Evolutionary conservation across 1,139 yeast genomes (phyloP), one percentile per base, ranked within the genome.

Genomic region (Saccharomyces uvarum): DNA sequence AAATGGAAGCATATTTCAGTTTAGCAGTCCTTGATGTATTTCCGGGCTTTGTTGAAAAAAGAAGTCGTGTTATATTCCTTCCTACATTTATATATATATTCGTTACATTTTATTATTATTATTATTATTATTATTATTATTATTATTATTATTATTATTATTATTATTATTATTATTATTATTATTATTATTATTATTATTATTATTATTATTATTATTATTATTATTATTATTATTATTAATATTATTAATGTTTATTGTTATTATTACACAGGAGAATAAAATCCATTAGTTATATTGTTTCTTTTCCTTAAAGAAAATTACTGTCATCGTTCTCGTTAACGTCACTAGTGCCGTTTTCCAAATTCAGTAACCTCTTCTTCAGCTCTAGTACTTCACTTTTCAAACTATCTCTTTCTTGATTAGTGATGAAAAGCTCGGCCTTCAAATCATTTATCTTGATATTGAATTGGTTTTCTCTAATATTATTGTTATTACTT

Each of bases 401-500:
- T 64, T 86, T 85, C 68, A 88, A 74, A 63, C 84, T 87, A 66
- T 89, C 95, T 61, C 95, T 80, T 71, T 89, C 97, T 70, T 88
- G 93, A 63, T 83, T 84, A 63, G 86, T 77, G 58, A 89, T 86
- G 63, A 80, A 86, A 63, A 89, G 75, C 67, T 88, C 96, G 1
- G 96, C 96, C 63, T 88, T 88, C 64, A 89, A 75, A 64, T 89
- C 96, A 64, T 87, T 83, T 49, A 89, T 78, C 70, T 85, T 88
- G 75, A 88, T 77, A 61, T 84, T 86, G 65, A 79, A 85, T 62
- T 86, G 91, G 46, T 88, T 88, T 60, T 78, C 80, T 50, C 76
- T 74, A 55, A 82, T 76, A 53, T 75, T 80, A 51, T 72, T 75
- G 32, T 75, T 77, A n/a, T 78, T 80, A 14, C 56, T 59, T 6